Base-by-base conservation (phyloP, 768 basidiomycete genomes). In the Pisolithus microcarpus region DNA sequence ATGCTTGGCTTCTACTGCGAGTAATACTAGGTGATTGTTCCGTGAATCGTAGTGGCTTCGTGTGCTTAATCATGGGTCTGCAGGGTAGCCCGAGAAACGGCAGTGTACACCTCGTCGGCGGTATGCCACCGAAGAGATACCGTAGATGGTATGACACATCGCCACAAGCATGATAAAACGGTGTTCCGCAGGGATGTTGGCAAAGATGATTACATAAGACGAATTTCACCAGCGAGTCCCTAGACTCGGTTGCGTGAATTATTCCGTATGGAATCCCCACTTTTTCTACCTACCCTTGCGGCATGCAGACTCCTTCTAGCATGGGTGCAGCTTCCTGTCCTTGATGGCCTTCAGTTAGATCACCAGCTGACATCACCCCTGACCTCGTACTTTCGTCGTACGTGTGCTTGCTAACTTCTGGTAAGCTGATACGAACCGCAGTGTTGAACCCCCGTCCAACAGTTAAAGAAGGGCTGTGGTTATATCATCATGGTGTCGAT, bases 401-500 rank as follows among this genome's bases (percentile, higher is more conserved):
- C 66, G 87, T 72, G 50, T 8, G 13, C 38, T 43, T 56, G 9
- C 13, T n/a, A 38, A 21, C 11, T 9, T 19, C 34, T 16, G 28
- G 16, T 18, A 46, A 18, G 49, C 13, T 13, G 42, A 21, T 9
- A 8, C 40, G 24, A 34, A 36, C 5, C 34, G 23, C 43, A 8
- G n/a, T 38, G 43, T 60, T 58, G 21, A n/a, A 23, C 51, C 16
- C 56, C 48, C 57, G 52, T 54, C 18, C 47, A 45, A 39, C 55
- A 97, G 95, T 98, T 52, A 81, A 83, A 62, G 95, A 97, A 68
- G 94, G 93, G 16, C 75, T 95, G 5, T 91, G 84, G 68, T 77
- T 97, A 15, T 84, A 84, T 55, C 71, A 76, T 38, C 72, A 87
- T 68, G 82, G 80, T n/a, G 71, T 90, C 21, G 81, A 93, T 63